A percentile compares a stretch with the other conserved stretches of the same genome.
These are phyloP conservation scores for Drechmeria coniospora DNA, from an alignment of 2,329 filamentous ascomycete species.

Conservation along the genomic window DNA sequence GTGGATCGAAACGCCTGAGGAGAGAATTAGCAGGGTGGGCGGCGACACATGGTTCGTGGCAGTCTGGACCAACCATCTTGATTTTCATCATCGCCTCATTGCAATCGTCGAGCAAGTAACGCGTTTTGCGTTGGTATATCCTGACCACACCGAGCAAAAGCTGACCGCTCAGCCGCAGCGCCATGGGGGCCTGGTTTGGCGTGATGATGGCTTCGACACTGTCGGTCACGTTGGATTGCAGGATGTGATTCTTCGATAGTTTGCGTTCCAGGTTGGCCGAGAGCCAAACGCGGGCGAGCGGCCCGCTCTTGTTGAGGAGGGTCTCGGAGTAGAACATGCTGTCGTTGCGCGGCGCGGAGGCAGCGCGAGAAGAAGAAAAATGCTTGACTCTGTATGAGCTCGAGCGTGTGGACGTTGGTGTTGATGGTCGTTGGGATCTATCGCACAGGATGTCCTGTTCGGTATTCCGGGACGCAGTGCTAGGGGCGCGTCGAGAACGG, in stretches of 20 bases:
- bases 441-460: no score
- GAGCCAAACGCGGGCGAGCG: slow-evolving; percentile 92
- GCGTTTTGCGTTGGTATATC: slow-evolving; percentile 94
- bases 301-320: slow-evolving; percentile 89
- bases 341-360: slow-evolving; percentile 16
- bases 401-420: slow-evolving; percentile 17
- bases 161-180: slow-evolving; percentile 83
- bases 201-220: slow-evolving; percentile 93
- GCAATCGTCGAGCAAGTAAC: slow-evolving; percentile 91
- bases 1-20: slow-evolving; percentile 77
- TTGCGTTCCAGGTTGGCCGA: slow-evolving; percentile 98
- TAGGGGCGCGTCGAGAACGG: no score
- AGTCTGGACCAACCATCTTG: slow-evolving; percentile 60
- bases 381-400: not conserved
- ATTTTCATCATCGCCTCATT: slow-evolving; percentile 97
- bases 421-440: not conserved
- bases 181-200: slow-evolving; percentile 85
- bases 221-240: slow-evolving; percentile 87
- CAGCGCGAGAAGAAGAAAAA: slow-evolving; percentile 5
- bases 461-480: no score
- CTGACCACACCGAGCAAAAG: slow-evolving; percentile 87
- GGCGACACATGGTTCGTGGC: not conserved
- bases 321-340: slow-evolving; percentile 97
- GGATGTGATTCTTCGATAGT: slow-evolving; percentile 87
- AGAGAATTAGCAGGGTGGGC: slow-evolving; percentile 13